Base-by-base conservation (phyloP, 108 stramenopile species). In the Skeletonema menzelii region DNA sequence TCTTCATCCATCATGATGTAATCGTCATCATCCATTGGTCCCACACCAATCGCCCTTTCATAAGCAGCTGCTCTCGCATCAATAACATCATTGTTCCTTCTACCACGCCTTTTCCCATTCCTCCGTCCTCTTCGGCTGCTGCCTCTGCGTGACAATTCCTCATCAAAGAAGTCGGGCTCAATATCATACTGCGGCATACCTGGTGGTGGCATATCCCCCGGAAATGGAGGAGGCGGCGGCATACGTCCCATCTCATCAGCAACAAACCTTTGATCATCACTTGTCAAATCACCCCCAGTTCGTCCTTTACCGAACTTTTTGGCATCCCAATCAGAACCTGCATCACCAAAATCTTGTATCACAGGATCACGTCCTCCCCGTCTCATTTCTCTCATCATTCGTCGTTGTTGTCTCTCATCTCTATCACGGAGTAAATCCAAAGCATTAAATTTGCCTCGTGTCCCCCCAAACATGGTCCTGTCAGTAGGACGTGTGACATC, bases 401-500 rank as follows among this genome's bases (percentile, higher is more conserved):
- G 34, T 26, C 35, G 15, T 22, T 59, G 58, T 46, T 73, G 74
- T 20, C 79, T 53, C 56, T 69, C 70, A 27, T 75, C 82, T 37
- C 78, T 56, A 63, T 84, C 76, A 20, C 82, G 63, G 5, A 89
- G 64, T 35, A 80, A 82, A 15, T 74, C 75, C 34, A 92, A 44
- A 8, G 87, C 93, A 68, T 91, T 89, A 65, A 94, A 94, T 62
- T 90, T 94, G 4, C 93, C 93, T 27, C 86, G 83, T 44, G 92
- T 91, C 5, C 90, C 92, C 17, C 92, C 92, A 73, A 94, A 94
- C 68, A 91, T 85, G 42, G 88, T 91, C 27, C 86, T 86, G 63
- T 94, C 90, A 11, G 86, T 83, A 22, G 84, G 63, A 8, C 62
- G 67, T 27, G 83, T 80, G 11, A 47, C 22, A 53, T 75, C 69